phyloP scores from a whole-genome alignment of 208 protist species.

The Leishmania martiniquensis region DNA sequence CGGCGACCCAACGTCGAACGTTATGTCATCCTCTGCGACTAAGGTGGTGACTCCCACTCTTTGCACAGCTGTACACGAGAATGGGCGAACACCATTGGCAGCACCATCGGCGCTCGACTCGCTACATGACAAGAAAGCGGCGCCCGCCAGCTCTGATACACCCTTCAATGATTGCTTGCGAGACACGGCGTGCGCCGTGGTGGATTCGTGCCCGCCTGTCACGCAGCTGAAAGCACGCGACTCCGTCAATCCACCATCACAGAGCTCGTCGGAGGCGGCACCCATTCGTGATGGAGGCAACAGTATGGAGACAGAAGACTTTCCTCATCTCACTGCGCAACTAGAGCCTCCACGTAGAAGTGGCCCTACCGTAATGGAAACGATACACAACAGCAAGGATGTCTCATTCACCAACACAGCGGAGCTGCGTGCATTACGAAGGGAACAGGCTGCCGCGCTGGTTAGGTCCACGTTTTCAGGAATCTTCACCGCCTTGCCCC shows the following conservation, averaged over 20 bases:
- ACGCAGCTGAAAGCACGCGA: no score
- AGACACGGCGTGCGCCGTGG: neutral
- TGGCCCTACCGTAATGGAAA: neutral
- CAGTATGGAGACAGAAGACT: neutral
- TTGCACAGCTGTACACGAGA: neutral
- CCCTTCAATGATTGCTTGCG: neutral
- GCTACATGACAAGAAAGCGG: neutral
- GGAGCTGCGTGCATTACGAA: neutral
- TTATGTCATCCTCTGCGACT: neutral
- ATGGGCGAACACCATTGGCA: neutral
- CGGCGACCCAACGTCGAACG: neutral
- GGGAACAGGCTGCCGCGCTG: neutral
- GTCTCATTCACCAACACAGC: no score
- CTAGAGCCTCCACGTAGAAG: neutral
- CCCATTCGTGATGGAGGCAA: neutral
- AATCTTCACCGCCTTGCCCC: neutral
- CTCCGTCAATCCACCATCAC: neutral
- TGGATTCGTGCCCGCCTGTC: neutral
- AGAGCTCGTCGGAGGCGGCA: neutral
- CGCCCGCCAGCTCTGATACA: neutral
- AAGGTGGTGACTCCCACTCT: neutral
- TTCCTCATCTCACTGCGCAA: neutral
- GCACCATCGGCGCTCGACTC: no score
- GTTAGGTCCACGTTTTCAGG: neutral
- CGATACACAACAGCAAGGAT: neutral